phyloP scores from a whole-genome alignment of 441 rosid genomes.

The Croton setiger region DNA sequence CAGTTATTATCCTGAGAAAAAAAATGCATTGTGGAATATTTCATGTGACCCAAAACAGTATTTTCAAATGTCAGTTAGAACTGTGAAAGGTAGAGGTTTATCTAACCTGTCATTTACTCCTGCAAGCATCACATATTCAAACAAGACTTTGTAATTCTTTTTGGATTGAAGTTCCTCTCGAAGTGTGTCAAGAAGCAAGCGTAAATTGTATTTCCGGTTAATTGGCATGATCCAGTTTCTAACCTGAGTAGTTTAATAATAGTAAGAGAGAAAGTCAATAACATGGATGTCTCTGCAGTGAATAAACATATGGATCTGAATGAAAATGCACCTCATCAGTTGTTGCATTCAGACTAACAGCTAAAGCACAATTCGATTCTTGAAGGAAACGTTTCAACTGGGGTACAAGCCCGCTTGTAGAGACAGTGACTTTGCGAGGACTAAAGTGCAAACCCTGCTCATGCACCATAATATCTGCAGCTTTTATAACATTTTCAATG shows the following conservation, averaged over 20 bases:
- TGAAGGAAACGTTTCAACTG: conserved; percentile 74
- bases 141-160: conserved; percentile 72
- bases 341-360: conserved; percentile 94
- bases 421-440: conserved; percentile 87
- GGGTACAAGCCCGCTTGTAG: conserved; percentile 94
- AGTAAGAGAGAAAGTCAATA: conserved; percentile 9
- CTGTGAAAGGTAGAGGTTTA: not conserved
- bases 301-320: conserved; percentile 4
- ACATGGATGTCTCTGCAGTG: conserved; percentile 10
- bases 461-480: conserved; percentile 78
- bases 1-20: not conserved
- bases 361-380: conserved; percentile 73
- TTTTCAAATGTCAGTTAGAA: conserved; percentile 1
- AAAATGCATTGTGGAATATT: not conserved
- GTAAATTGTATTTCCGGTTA: conserved; percentile 69
- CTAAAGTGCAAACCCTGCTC: conserved; percentile 91
- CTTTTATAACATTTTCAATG: conserved; percentile 71
- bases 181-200: conserved; percentile 74
- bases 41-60: not conserved
- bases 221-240: conserved; percentile 97
- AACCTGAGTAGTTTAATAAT: conserved; percentile 43
- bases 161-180: conserved; percentile 58
- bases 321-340: conserved; percentile 71
- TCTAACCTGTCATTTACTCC: conserved; percentile 86
- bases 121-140: conserved; percentile 88